phyloP scores from a whole-genome alignment of 192 early-diverging fungal genomes.

The Phlyctochytrium planicorne region DNA sequence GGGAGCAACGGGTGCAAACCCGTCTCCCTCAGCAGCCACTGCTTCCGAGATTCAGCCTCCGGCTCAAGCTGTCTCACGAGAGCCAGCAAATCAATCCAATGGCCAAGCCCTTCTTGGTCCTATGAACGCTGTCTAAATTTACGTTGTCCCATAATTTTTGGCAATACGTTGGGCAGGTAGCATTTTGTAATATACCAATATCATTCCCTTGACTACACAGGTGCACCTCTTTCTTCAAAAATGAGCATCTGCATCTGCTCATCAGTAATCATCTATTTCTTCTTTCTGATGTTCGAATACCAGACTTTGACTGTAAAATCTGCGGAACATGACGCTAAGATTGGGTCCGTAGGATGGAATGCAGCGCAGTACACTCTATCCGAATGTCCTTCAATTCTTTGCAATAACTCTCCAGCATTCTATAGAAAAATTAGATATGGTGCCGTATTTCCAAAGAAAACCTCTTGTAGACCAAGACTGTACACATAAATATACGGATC shows the following conservation, averaged over 20 bases:
- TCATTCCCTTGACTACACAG: too few species aligned
- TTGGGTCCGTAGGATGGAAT: slow-evolving; percentile 86
- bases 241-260: too few species aligned
- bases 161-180: too few species aligned
- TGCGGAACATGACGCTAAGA: slow-evolving; percentile 79
- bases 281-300: slow-evolving; percentile 43
- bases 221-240: too few species aligned
- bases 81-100: too few species aligned
- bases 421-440: background rate
- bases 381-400: slow-evolving; percentile 87
- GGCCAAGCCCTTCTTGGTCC: background rate
- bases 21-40: background rate
- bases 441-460: background rate
- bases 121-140: background rate
- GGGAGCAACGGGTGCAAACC: background rate
- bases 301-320: slow-evolving; percentile 81
- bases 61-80: background rate
- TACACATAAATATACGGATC: slow-evolving; percentile 83
- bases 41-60: background rate
- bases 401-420: slow-evolving; percentile 46
- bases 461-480: slow-evolving; percentile 44
- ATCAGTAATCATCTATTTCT: too few species aligned
- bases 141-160: background rate
- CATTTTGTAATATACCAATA: too few species aligned
- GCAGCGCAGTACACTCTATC: slow-evolving; percentile 90